These are phyloP conservation scores for Fragilariopsis cylindrus DNA, from an alignment of 108 stramenopile genomes.

Conservation along the genomic window DNA sequence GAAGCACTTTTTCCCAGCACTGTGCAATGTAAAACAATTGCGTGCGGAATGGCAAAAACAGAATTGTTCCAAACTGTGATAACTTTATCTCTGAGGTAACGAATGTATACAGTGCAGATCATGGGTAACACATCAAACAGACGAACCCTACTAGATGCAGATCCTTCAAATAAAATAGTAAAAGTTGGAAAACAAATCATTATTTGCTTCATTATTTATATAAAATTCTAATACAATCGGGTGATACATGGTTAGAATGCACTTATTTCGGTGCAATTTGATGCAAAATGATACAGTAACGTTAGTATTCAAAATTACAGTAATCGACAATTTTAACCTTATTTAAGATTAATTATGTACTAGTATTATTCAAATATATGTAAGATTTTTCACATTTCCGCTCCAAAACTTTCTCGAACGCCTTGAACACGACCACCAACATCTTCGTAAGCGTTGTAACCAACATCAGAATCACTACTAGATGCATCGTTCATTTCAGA, in stretches of 20 bases:
- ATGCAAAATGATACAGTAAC: neutral
- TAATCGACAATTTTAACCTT: neutral
- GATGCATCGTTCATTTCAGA: slow-evolving; percentile 41
- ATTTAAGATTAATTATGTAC: neutral
- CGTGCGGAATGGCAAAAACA: slow-evolving; percentile 58
- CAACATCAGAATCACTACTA: slow-evolving; percentile 3
- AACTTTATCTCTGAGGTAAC: neutral
- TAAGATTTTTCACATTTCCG: slow-evolving; percentile 48
- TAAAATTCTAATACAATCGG: no score
- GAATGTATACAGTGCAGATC: no score
- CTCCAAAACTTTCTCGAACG: slow-evolving; percentile 68
- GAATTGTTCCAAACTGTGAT: slow-evolving; percentile 49
- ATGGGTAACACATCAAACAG: no score
- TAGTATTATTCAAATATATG: neutral
- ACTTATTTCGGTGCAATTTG: neutral
- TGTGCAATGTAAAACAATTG: slow-evolving; percentile 60
- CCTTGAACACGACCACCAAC: slow-evolving; percentile 77
- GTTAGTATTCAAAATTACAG: neutral
- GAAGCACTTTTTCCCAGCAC: slow-evolving; percentile 70
- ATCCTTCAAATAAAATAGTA: no score
- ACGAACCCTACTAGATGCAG: no score
- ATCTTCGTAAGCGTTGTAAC: slow-evolving; percentile 86
- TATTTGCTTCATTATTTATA: no score
- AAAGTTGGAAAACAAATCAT: no score
- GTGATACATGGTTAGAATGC: no score